Conservation (phyloP, 2,329 filamentous ascomycete genomes). For the Cladophialophora chaetospira region DNA sequence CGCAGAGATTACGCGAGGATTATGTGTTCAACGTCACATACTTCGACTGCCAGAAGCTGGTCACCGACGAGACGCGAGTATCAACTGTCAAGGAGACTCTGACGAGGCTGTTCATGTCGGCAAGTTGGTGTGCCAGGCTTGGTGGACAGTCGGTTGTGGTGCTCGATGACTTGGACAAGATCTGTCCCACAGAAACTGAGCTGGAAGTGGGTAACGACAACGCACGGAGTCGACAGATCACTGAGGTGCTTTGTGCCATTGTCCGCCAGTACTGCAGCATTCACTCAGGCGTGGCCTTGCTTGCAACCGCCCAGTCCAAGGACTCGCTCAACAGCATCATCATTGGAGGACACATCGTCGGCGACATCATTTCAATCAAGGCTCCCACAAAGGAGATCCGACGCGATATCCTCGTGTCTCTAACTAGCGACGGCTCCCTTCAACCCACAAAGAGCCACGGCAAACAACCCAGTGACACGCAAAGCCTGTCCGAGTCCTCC, state of each 20-base stretch:
- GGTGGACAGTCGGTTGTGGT: constrained; percentile 83
- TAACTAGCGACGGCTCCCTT: constrained; percentile 55
- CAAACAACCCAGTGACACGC: constrained; percentile 39
- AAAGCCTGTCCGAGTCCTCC: constrained; percentile 53
- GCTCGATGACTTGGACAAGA: constrained; percentile 87
- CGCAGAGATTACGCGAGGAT: constrained; percentile 70
- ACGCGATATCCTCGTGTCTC: constrained; percentile 77
- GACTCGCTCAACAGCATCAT: constrained; percentile 89
- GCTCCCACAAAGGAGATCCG: constrained; percentile 91
- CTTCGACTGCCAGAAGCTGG: constrained; percentile 80
- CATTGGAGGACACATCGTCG: constrained; percentile 85
- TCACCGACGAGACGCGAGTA: constrained; percentile 87
- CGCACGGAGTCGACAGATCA: constrained; percentile 85
- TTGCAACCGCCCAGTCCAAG: constrained; percentile 91
- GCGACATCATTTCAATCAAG: constrained; percentile 85
- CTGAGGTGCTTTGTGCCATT: constrained; percentile 81
- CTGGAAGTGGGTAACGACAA: constrained; percentile 93
- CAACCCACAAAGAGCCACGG: constrained; percentile 46
- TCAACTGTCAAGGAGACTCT: constrained; percentile 89
- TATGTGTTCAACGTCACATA: constrained; percentile 81
- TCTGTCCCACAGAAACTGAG: constrained; percentile 92
- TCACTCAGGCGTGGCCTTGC: constrained; percentile 77
- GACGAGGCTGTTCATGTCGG: constrained; percentile 79
- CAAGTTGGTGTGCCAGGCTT: constrained; percentile 85
- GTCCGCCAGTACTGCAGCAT: constrained; percentile 80